Evolutionary conservation across 352 stramenopile genomes (phyloP).

Genomic region (Thalassiosira oceanica): DNA sequence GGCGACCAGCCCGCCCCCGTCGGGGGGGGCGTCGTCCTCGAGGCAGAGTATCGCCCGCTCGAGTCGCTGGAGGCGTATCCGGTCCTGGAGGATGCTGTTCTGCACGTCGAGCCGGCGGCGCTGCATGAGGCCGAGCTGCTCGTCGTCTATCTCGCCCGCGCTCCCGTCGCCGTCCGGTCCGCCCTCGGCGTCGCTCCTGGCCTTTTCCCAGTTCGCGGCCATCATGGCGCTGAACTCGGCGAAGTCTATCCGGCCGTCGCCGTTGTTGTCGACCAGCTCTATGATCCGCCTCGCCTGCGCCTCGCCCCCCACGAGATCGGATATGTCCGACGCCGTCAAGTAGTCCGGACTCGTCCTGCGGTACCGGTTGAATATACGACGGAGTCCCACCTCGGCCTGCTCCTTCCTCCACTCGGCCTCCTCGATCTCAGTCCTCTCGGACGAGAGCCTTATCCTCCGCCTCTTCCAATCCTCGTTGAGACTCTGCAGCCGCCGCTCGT

Average conservation of each 20-base stretch:
- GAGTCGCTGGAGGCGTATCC: constrained; percentile 57
- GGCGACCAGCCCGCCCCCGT: constrained; percentile 16
- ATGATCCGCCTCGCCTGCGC: too few relatives aligned
- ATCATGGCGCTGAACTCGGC: not conserved
- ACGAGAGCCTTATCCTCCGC: not conserved
- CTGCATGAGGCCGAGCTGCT: constrained; percentile 46
- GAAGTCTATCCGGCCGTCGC: too few relatives aligned
- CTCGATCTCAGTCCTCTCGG: too few relatives aligned
- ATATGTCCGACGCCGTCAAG: too few relatives aligned
- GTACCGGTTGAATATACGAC: too few relatives aligned
- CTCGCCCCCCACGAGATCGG: too few relatives aligned
- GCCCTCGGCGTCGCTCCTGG: too few relatives aligned
- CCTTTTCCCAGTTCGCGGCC: constrained; percentile 8
- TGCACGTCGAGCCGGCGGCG: constrained; percentile 41
- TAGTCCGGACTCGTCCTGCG: too few relatives aligned
- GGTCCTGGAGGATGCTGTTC: constrained; percentile 52
- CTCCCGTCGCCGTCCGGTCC: too few relatives aligned
- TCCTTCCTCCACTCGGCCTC: too few relatives aligned
- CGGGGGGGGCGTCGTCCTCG: constrained; percentile 17
- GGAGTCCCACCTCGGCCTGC: too few relatives aligned
- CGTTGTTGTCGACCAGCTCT: too few relatives aligned
- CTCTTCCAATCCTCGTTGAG: constrained; percentile 39
- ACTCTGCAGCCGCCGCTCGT: constrained; percentile 16
- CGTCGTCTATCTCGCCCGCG: constrained; percentile 18
- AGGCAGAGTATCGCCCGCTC: constrained; percentile 54